These are phyloP conservation scores for Catunica adiposa DNA, from an alignment of 2,329 filamentous ascomycete genomes.

Conservation along the genomic window DNA sequence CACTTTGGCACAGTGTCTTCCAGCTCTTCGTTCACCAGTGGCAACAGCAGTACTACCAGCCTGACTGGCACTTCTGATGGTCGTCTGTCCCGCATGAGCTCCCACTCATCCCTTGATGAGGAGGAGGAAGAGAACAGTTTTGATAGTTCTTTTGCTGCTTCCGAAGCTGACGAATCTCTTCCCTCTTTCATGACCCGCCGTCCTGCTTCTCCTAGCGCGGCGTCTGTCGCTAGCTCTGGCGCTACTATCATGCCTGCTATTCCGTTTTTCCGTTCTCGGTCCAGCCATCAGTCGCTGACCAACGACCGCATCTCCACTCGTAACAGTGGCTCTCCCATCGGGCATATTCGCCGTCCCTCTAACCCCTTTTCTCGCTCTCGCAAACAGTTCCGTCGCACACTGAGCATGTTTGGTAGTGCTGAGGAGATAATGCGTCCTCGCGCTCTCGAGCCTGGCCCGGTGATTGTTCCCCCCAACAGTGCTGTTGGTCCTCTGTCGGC, in stretches of 20 bases:
- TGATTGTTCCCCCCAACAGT: conserved; percentile 14
- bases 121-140: conserved; percentile 11
- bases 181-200: conserved; percentile 41
- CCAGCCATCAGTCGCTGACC: conserved; percentile 6
- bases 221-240: neutral
- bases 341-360: conserved; percentile 54
- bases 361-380: conserved; percentile 60
- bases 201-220: conserved; percentile 28
- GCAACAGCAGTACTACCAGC: conserved; percentile 13
- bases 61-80: conserved; percentile 17
- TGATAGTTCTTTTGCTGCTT: conserved; percentile 9
- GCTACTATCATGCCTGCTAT: conserved; percentile 38
- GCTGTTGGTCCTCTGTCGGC: neutral
- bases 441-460: conserved; percentile 27
- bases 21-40: conserved; percentile 7
- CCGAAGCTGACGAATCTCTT: conserved; percentile 8
- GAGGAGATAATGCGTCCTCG: conserved; percentile 70
- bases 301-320: conserved; percentile 8
- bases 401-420: conserved; percentile 96
- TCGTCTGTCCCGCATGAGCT: conserved; percentile 21
- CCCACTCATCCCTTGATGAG: conserved; percentile 23
- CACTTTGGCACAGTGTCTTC: conserved; percentile 10
- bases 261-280: conserved; percentile 30
- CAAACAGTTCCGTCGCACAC: conserved; percentile 76
- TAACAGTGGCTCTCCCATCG: conserved; percentile 49